Evolutionary conservation across 805 yeast genomes (phyloP).

Genomic region (Saturnispora dispora): DNA sequence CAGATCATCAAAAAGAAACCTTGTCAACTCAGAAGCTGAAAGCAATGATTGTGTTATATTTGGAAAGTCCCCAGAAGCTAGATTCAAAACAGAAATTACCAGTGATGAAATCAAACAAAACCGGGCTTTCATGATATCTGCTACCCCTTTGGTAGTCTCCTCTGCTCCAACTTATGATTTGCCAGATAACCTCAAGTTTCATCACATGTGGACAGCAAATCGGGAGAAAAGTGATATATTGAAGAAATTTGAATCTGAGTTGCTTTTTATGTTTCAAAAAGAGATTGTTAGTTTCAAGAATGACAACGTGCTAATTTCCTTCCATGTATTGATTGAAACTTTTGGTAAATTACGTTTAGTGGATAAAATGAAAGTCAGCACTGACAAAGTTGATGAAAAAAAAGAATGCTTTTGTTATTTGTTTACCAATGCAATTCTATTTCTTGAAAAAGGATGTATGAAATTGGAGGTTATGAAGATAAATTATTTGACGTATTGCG

Average conservation of each 20-base stretch:
- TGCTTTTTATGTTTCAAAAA: conserved; percentile 6
- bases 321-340: conserved; percentile 14
- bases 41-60: background rate
- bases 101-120: conserved; percentile 22
- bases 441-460: conserved; percentile 9
- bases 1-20: conserved; percentile 3
- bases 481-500: conserved; percentile 13
- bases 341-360: conserved; percentile 26
- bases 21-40: background rate
- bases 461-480: conserved; percentile 12
- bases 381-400: conserved; percentile 6
- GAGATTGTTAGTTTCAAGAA: conserved; percentile 12
- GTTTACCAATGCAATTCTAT: conserved; percentile 20
- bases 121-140: conserved; percentile 28
- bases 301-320: conserved; percentile 7
- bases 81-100: conserved; percentile 6
- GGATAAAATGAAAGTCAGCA: conserved; percentile 20
- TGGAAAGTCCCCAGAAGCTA: background rate
- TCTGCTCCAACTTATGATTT: conserved; percentile 18
- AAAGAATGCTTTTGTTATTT: conserved; percentile 21
- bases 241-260: conserved; percentile 18
- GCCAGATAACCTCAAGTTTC: background rate
- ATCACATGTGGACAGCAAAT: conserved; percentile 12
- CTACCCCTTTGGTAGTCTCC: conserved; percentile 27
- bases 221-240: conserved; percentile 15